Conservation (phyloP, 2,329 filamentous ascomycete genomes). For the Scolecobasidium constrictum region DNA sequence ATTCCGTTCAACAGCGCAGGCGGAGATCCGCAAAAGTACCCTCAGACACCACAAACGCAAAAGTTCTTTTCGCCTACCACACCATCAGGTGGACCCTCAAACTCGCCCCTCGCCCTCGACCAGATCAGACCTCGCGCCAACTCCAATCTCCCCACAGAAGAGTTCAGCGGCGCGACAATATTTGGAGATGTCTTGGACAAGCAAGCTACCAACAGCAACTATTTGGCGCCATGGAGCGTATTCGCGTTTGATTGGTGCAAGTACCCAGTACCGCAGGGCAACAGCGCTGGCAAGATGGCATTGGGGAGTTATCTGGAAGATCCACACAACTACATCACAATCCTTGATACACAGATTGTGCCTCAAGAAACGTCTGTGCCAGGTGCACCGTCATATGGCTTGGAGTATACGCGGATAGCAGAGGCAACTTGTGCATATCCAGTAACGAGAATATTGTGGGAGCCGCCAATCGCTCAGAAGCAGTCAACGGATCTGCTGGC, state of each 20-base stretch:
- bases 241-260: constrained; percentile 99
- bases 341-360: constrained; percentile 74
- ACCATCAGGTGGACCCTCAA: constrained; percentile 54
- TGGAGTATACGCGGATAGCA: constrained; percentile 88
- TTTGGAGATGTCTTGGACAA: constrained; percentile 53
- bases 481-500: constrained; percentile 90
- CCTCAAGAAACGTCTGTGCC: constrained; percentile 58
- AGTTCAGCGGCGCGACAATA: constrained; percentile 45
- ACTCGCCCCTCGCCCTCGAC: constrained; percentile 80
- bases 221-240: constrained; percentile 85
- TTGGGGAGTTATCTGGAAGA: constrained; percentile 95
- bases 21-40: constrained; percentile 8
- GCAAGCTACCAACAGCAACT: constrained; percentile 71
- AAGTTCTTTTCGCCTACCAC: constrained; percentile 38
- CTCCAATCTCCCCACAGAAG: constrained; percentile 64
- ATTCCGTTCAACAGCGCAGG: constrained; percentile 38
- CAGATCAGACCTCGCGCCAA: constrained; percentile 85
- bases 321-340: constrained; percentile 99
- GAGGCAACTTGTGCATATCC: constrained; percentile 98
- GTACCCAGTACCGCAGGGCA: constrained; percentile 63
- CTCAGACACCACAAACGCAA: constrained; percentile 41
- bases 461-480: constrained; percentile 89
- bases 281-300: constrained; percentile 76
- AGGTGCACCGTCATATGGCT: constrained; percentile 59
- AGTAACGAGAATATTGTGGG: constrained; percentile 90